Evolutionary conservation across 257 asterid genomes (phyloP).

Genomic region (Przewalskia tangutica): DNA sequence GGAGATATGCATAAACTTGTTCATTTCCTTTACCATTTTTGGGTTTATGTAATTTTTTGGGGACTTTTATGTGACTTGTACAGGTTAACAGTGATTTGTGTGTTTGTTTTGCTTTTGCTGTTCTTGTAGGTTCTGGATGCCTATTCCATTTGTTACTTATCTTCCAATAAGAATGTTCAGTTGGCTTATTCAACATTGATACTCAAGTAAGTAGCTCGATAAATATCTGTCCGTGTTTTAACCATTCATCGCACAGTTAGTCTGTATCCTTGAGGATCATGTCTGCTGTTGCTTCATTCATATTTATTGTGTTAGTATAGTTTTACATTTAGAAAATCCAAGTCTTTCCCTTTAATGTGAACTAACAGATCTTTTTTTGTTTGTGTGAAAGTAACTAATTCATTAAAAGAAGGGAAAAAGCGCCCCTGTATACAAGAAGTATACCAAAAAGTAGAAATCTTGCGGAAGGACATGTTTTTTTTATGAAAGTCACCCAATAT

Average conservation of each 20-base stretch:
- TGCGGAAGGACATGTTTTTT: background rate
- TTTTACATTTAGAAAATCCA: background rate
- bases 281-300: background rate
- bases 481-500: background rate
- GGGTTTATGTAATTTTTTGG: background rate
- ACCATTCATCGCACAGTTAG: background rate
- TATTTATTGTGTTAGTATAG: background rate
- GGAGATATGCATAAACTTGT: background rate
- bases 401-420: background rate
- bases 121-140: slow-evolving; percentile 82
- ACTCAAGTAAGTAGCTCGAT: slow-evolving; percentile 70
- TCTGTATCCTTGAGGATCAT: background rate
- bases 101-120: slow-evolving; percentile 4
- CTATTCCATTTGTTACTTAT: slow-evolving; percentile 58
- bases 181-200: slow-evolving; percentile 78
- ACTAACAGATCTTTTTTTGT: background rate
- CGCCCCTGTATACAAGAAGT: background rate
- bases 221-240: background rate
- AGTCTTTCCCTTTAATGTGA: background rate
- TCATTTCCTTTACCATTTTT: background rate
- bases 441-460: background rate
- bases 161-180: slow-evolving; percentile 86
- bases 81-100: background rate
- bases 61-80: background rate
- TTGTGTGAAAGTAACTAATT: background rate